These are phyloP conservation scores for Arbutus unedo DNA, from an alignment of 148 eudicot genomes.

Conservation along the genomic window DNA sequence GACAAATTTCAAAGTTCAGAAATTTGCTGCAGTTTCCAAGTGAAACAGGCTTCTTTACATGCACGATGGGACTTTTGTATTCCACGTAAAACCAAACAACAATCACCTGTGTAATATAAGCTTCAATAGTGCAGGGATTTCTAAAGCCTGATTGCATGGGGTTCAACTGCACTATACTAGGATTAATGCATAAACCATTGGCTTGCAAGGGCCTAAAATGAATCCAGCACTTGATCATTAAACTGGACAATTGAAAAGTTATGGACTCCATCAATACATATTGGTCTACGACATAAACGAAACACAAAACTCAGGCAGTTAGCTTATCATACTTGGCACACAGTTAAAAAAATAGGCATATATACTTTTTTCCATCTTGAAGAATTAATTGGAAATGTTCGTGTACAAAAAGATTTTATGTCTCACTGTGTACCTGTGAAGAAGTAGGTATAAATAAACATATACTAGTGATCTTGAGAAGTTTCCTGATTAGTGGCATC, in stretches of 20 bases:
- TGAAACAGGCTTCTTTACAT: neutral
- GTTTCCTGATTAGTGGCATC: neutral
- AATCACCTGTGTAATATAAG: neutral
- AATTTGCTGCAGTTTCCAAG: neutral
- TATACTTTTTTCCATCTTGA: neutral
- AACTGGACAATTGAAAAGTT: neutral
- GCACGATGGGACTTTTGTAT: neutral
- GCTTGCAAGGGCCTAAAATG: neutral
- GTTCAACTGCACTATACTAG: neutral
- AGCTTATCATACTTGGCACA: neutral
- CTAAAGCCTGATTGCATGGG: neutral
- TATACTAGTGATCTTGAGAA: neutral
- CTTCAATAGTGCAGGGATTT: neutral
- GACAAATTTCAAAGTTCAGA: neutral
- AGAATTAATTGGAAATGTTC: neutral
- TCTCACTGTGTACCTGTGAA: neutral
- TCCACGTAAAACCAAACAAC: neutral
- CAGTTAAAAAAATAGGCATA: neutral
- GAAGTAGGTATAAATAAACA: neutral
- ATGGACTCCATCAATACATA: neutral
- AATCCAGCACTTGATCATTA: conserved; percentile 5
- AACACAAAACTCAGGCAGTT: neutral
- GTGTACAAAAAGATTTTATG: neutral
- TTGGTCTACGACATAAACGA: neutral
- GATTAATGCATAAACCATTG: no score